Conservation (phyloP, 768 basidiomycete genomes). For the Boletus barrowsii region DNA sequence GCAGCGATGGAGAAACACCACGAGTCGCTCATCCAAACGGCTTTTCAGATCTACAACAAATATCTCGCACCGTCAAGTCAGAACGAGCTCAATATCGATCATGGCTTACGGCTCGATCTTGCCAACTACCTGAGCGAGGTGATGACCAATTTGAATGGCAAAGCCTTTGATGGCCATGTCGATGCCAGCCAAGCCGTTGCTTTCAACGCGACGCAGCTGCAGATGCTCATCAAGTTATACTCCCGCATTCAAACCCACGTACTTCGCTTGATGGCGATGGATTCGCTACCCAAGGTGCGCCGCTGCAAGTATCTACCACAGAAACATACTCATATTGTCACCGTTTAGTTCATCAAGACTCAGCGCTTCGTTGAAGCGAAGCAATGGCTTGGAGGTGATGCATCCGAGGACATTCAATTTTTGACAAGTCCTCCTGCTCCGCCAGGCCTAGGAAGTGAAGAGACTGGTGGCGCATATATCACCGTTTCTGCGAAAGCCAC, state of each 20-base stretch:
- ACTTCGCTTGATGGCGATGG: conserved; percentile 96
- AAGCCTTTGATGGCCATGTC: conserved; percentile 73
- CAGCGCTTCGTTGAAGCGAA: conserved; percentile 76
- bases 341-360: conserved; percentile 79
- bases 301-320: not conserved
- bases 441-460: conserved; percentile 66
- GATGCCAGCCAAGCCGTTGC: conserved; percentile 77
- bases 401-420: conserved; percentile 59
- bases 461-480: conserved; percentile 81
- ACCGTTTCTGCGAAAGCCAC: conserved; percentile 80
- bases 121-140: conserved; percentile 91
- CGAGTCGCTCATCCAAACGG: conserved; percentile 90
- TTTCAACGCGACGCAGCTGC: conserved; percentile 94
- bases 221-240: conserved; percentile 89
- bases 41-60: conserved; percentile 90
- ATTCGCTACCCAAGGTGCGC: conserved; percentile 93
- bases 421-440: conserved; percentile 60
- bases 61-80: conserved; percentile 95
- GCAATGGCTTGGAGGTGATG: conserved; percentile 75
- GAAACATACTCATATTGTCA: conserved; percentile 8
- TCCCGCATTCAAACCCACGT: conserved; percentile 97
- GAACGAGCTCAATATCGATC: conserved; percentile 97
- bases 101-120: conserved; percentile 91
- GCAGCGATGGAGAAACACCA: conserved; percentile 97
- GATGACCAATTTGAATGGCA: conserved; percentile 72